Base-by-base conservation (phyloP, 495 filamentous ascomycete species). In the Aspergillus egyptiacus region DNA sequence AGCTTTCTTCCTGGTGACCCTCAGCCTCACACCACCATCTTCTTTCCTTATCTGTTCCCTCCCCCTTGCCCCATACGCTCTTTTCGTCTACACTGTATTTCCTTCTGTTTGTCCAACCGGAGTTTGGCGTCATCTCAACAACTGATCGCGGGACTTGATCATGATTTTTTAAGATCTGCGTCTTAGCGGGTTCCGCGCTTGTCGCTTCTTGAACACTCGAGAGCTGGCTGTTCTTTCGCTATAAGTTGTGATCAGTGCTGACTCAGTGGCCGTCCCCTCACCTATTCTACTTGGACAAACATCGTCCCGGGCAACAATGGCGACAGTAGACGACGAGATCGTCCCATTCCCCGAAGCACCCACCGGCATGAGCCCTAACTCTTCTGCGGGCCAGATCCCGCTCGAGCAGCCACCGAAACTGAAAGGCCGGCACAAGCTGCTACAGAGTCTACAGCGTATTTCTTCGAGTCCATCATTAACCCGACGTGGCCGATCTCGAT, bases 401-500 rank as follows among this genome's bases (percentile, higher is more conserved):
- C 51, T 75, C 43, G 80, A 82, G 31, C 68, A 65, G 33, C 70
- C 72, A 9, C 65, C 68, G 6, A 93, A 87, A 66, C 72, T 82
- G 38, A 89, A 83, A 62, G 84, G 86, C 18, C 79, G 87, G 25
- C 81, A 83, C 47, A 82, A 82, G 42, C 69, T 97, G 32, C 67
- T 96, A 17, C 83, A 88, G 50, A 82, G 81, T 39, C 76, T 98
- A 39, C 83, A 94, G 57, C 86, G 89, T 33, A 93, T 97, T 50
- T 86, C 90, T 13, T 96, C 93, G 2, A 89, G 86, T 2, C 85
- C 88, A 8, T 85, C 87, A 18, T 69, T 97, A 22, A 67, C 77
- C 24, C 80, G 81, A 43, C 62, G 83, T 39, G 74, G 80, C 22
- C 79, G 85, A 52, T 74, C 71, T 25, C 78, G 85, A 51, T 74